Conservation (phyloP, 805 yeast species). For the Metschnikowia orientalis region DNA sequence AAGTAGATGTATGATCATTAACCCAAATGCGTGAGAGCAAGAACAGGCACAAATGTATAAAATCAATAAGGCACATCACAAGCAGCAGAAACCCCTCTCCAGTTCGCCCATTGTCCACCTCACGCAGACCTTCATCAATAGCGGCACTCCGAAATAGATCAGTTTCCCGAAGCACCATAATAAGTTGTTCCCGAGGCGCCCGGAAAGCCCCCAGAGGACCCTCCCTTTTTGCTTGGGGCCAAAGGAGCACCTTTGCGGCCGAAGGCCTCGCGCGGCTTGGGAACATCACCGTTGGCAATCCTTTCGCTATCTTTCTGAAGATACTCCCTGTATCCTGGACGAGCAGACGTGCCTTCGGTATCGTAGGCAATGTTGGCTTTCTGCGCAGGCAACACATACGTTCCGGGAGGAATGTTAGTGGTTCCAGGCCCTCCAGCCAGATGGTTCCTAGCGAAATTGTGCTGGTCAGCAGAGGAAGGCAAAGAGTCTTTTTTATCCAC, state of each 20-base stretch:
- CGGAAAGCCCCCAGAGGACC: constrained; percentile 29
- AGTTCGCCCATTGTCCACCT: too few relatives aligned
- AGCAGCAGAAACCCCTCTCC: too few relatives aligned
- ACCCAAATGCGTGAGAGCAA: too few relatives aligned
- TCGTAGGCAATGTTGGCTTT: constrained; percentile 34
- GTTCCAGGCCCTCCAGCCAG: constrained; percentile 1
- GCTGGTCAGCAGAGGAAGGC: background rate
- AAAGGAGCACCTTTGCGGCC: constrained; percentile 34
- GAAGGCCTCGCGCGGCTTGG: constrained; percentile 24
- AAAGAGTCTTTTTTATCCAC: constrained; percentile 13
- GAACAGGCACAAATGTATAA: too few relatives aligned
- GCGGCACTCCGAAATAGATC: background rate
- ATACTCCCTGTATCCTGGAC: constrained; percentile 36
- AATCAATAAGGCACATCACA: too few relatives aligned
- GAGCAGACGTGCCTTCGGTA: constrained; percentile 31
- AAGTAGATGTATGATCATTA: too few relatives aligned
- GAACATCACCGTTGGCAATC: constrained; percentile 29
- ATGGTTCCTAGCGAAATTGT: background rate
- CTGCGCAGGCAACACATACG: constrained; percentile 28
- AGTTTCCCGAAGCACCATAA: constrained; percentile 8
- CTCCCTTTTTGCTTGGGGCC: constrained; percentile 27
- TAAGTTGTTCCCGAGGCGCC: constrained; percentile 35
- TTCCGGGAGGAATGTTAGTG: constrained; percentile 7
- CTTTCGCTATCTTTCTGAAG: constrained; percentile 30
- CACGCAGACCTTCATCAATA: too few relatives aligned